Conservation (phyloP, 306 rosid species). For the Psophocarpus tetragonolobus region DNA sequence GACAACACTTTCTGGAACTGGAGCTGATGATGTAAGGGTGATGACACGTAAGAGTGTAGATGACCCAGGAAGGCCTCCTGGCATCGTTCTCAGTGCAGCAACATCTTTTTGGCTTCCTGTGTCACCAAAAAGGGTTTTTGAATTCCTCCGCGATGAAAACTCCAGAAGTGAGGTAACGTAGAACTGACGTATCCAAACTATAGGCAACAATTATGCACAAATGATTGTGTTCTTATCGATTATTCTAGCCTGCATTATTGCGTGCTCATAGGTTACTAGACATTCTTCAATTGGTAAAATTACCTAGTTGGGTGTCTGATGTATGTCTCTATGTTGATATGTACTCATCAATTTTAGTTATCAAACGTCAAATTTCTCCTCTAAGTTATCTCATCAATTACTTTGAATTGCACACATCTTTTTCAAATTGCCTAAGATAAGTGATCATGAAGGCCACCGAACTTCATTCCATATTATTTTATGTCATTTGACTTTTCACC, state of each 20-base stretch:
- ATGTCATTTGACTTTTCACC: constrained; percentile 13
- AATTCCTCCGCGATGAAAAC: constrained; percentile 92
- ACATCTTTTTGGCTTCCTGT: constrained; percentile 98
- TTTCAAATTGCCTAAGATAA: constrained; percentile 29
- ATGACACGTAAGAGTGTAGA: constrained; percentile 97
- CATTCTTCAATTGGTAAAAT: constrained; percentile 19
- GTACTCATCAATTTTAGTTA: neutral
- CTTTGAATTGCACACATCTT: constrained; percentile 19
- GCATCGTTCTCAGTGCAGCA: constrained; percentile 94
- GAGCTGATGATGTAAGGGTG: constrained; percentile 92
- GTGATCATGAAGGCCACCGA: constrained; percentile 8
- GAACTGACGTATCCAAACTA: neutral
- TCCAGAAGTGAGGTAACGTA: constrained; percentile 78
- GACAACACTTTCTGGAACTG: constrained; percentile 93
- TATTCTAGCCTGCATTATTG: constrained; percentile 38
- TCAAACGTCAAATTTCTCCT: constrained; percentile 22
- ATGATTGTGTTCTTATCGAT: constrained; percentile 21
- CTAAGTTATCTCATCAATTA: constrained; percentile 11
- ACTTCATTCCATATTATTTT: constrained; percentile 27
- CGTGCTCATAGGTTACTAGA: constrained; percentile 29
- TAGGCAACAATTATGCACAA: constrained; percentile 21
- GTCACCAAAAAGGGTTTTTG: constrained; percentile 83
- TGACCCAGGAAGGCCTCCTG: constrained; percentile 96
- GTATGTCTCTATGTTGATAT: constrained; percentile 19
- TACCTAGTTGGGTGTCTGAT: neutral